phyloP scores from a whole-genome alignment of 352 stramenopile species.

The Pilasporangium apinafurcum region DNA sequence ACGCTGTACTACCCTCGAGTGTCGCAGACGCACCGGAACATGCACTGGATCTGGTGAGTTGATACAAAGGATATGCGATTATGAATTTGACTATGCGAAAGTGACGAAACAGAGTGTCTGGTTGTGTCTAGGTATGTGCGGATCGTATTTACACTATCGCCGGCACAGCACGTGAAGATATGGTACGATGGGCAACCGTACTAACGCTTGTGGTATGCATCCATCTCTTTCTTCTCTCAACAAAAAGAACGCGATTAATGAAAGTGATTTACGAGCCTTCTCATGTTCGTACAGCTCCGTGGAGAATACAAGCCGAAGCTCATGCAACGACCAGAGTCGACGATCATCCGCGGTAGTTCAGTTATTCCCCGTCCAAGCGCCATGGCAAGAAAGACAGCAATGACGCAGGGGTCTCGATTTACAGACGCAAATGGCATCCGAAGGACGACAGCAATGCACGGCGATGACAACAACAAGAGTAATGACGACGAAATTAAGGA shows the following conservation, averaged over 20 bases:
- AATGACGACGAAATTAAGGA: slow-evolving; percentile 77
- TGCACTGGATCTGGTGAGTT: slow-evolving; percentile 67
- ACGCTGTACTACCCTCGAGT: slow-evolving; percentile 82
- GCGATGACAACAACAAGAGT: slow-evolving; percentile 45
- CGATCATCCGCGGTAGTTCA: slow-evolving; percentile 82
- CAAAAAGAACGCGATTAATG: no score
- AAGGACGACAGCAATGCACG: slow-evolving; percentile 54
- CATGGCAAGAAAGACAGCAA: slow-evolving; percentile 60
- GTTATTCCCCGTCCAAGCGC: slow-evolving; percentile 71
- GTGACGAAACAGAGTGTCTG: not conserved
- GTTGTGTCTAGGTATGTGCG: slow-evolving; percentile 50
- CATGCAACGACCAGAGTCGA: slow-evolving; percentile 82
- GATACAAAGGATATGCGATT: not conserved
- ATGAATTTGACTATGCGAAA: not conserved
- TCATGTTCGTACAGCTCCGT: slow-evolving; percentile 29
- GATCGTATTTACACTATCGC: slow-evolving; percentile 87
- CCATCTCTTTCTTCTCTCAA: not conserved
- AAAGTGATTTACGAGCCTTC: not conserved
- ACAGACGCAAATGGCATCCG: slow-evolving; percentile 78
- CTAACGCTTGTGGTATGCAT: slow-evolving; percentile 73
- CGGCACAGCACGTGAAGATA: slow-evolving; percentile 81
- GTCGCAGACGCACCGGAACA: slow-evolving; percentile 83
- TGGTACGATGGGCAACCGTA: slow-evolving; percentile 86
- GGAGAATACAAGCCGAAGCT: slow-evolving; percentile 86
- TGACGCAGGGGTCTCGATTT: slow-evolving; percentile 59